Base-by-base conservation (phyloP, 1,284 basidiomycete species). In the Ganoderma multipileum region DNA sequence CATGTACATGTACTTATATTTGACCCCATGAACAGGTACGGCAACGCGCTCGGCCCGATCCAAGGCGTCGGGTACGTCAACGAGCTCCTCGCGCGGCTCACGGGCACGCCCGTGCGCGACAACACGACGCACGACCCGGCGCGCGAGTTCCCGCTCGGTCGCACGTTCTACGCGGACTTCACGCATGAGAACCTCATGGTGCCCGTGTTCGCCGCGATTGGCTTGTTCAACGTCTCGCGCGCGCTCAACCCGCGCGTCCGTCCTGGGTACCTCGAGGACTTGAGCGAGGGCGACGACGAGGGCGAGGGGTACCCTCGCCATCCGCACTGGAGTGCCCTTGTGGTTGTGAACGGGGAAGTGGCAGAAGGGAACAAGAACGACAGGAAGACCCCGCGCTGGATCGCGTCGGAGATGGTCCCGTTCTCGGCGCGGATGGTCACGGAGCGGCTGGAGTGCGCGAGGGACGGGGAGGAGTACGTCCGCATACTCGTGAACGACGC, bases 11-110 rank as follows among this genome's bases (percentile, higher is more conserved):
- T 44, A 20, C 8, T 3, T 6, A 5, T 12, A 44, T 20, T 8
- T 28, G 41, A 20, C 23, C 1, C 64, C 11, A 26, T 54, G 33
- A 9, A 38, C 67, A 92, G 91, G 26, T 88, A 92, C 70, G 92
- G 92, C 5, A 86, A 89, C 70, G 72, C 79, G 1, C 83, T 93
- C 0, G 93, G 92, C 1, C 88, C 83, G 0, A 86, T 93, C 1
- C 92, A 92, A 78, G 92, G 92, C 59, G 91, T 95, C 3, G 94
- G 94, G 2, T 96, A 92, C 77, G 83, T 93, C 72, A 95, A 95
- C 76, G 95, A 95, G 79, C 87, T 96, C 42, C 81, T 96, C 20
- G 91, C 94, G 0, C 87, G 95, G 20, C 83, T 95, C 36, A 91
- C 88, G 0, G 84, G 84, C 20, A 77, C 78, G 36, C 85, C 87